Base-by-base conservation (phyloP, 805 yeast genomes). In the Nakazawaea populi region DNA sequence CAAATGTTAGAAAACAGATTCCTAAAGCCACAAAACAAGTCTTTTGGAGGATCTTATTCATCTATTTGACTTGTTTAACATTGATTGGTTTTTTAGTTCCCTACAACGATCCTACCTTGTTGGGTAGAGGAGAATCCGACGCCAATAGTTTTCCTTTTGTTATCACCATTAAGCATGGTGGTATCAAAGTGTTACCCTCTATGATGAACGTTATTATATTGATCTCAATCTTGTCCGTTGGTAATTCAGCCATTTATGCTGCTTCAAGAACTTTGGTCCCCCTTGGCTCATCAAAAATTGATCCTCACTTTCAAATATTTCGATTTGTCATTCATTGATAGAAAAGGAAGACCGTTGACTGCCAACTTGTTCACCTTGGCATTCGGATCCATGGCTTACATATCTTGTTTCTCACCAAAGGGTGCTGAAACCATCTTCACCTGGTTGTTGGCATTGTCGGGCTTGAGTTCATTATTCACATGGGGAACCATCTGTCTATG, bases 171-270 rank as follows among this genome's bases (percentile, higher is more conserved):
- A 53, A 60, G 40, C 64, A 67, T 47, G 71, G 70, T 29, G 68
- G 67, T 38, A 62, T 70, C 49, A 62, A 61, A 32, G 65, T 64
- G 38, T 59, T 72, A 28, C 74, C 75, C 18, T 63, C 71, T 1
- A 63, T 70, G 7, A 70, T 72, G 73, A 72, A 72, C 48, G 65
- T 62, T 34, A 74, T 72, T 7, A 72, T 72, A 44, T 56, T 72
- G 45, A 56, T 71, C 40, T 67, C 76, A 5, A 71, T 72, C 31
- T 58, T 72, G 50, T 69, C 74, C 24, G 74, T 72, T 39, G 83
- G 82, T 27, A 78, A 79, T 46, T 74, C 82, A 5, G 76, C 82
- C 0, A 79, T 78, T n/a, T 79, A 73, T 60, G 84, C 81, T 8
- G 72, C 80, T 31, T 76, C 83, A 6, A 71, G 83, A 67, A 75